Percentiles rank a stretch among this genome's conserved stretches.
Conservation (phyloP, 1,284 basidiomycete species). For the Farysia itapuensis region DNA sequence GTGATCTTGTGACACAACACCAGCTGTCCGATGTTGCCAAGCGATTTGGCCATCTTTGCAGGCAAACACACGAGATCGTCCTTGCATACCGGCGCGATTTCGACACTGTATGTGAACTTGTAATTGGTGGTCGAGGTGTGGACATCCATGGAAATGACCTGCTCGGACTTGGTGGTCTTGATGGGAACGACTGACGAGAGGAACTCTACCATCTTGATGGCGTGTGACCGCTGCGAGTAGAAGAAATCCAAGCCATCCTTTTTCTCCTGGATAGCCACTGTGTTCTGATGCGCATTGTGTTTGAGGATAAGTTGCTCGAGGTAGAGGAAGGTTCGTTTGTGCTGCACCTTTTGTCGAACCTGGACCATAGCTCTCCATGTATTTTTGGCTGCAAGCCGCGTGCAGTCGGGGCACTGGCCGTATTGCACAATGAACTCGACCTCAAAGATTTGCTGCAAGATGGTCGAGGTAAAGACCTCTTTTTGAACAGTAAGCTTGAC, state of each 20-base stretch:
- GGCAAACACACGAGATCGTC: constrained; percentile 94
- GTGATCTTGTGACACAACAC: constrained; percentile 87
- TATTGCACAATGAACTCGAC: constrained; percentile 94
- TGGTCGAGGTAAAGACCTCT: constrained; percentile 92
- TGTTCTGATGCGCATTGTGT: constrained; percentile 94
- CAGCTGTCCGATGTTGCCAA: constrained; percentile 85
- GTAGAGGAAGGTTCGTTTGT: constrained; percentile 97
- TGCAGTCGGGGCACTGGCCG: constrained; percentile 91
- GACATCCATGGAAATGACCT: constrained; percentile 87
- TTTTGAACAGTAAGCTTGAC: constrained; percentile 97
- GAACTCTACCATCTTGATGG: constrained; percentile 97
- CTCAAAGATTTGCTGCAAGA: constrained; percentile 96
- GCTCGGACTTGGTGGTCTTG: constrained; percentile 85
- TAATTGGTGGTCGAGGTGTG: constrained; percentile 91
- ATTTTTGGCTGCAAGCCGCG: constrained; percentile 92
- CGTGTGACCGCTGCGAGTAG: constrained; percentile 85
- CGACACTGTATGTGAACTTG: constrained; percentile 97
- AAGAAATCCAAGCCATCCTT: constrained; percentile 96
- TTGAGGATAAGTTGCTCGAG: constrained; percentile 97
- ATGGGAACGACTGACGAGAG: constrained; percentile 82
- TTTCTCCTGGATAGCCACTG: constrained; percentile 87
- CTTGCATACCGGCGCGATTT: constrained; percentile 95
- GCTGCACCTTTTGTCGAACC: constrained; percentile 83
- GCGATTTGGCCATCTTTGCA: constrained; percentile 73
- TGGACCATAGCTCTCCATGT: constrained; percentile 97